These are phyloP conservation scores for Acanthamoeba castellanii DNA, from an alignment of 208 protist genomes.

Conservation along the genomic window DNA sequence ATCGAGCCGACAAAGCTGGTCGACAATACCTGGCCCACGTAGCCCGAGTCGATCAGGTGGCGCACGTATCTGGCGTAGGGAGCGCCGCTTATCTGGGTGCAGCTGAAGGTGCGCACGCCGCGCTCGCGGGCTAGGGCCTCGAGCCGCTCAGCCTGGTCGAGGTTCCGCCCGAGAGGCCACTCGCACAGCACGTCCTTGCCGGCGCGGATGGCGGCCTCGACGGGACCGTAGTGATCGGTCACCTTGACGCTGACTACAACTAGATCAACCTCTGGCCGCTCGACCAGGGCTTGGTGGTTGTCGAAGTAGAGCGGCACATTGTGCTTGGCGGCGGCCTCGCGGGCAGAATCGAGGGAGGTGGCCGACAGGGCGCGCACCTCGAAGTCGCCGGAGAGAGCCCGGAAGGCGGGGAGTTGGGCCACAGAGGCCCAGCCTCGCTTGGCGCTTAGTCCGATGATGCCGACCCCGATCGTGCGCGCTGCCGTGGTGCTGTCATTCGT, in stretches of 20 bases:
- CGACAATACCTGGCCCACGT: not conserved
- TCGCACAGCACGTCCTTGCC: slow-evolving; percentile 64
- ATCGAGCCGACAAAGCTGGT: slow-evolving; percentile 22
- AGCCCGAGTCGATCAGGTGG: slow-evolving; percentile 17
- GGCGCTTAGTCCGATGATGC: slow-evolving; percentile 27
- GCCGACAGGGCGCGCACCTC: slow-evolving; percentile 32
- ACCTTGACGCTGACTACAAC: slow-evolving; percentile 41
- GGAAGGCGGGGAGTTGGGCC: not conserved
- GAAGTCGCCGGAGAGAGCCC: not conserved
- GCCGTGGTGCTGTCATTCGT: not conserved
- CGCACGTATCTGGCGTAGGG: slow-evolving; percentile 16
- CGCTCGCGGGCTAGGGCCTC: not conserved
- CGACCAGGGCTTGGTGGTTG: not conserved
- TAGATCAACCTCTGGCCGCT: not conserved
- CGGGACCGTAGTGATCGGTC: not conserved
- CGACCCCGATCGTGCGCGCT: slow-evolving; percentile 18
- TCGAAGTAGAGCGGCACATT: not conserved
- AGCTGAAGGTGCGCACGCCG: slow-evolving; percentile 22
- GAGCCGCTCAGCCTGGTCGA: not conserved
- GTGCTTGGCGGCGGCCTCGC: slow-evolving; percentile 21
- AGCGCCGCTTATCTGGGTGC: not conserved
- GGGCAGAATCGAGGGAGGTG: not conserved
- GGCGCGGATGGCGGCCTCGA: not conserved
- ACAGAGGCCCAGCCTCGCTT: slow-evolving; percentile 4
- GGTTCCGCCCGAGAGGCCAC: not conserved